Base-by-base conservation (phyloP, 176 grass and related monocot species). In the Thinopyrum elongatum region DNA sequence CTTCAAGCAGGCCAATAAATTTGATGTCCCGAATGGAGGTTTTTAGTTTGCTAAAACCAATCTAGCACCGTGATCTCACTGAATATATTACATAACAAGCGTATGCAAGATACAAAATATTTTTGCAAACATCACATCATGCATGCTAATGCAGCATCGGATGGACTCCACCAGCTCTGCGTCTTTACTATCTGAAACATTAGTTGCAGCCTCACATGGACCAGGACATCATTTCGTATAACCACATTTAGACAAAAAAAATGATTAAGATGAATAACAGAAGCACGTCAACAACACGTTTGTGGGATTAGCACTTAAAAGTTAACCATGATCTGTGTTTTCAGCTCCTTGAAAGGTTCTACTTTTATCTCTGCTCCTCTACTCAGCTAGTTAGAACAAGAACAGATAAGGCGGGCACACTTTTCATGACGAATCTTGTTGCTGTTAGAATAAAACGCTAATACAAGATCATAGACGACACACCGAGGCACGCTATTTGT, bases 321-420 rank as follows among this genome's bases (percentile, higher is more conserved):
- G n/a, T 29, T 49, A 3, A 29, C 27, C 61, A 29, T 19, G 8
- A 19, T 6, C 27, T 36, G 17, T 6, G 2, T 55, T 51, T 53
- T 38, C 77, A 93, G 91, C 29, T 67, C 29, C 65, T 35, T 68
- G 29, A 35, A 69, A 69, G 17, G 8, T 69, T 69, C 31, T 15
- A 65, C 26, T 27, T 64, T 1, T 27, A 65, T 65, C 27, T 65
- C 26, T 29, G 26, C 12, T 65, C 28, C 19, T 26, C 41, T 44
- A 10, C 41, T 21, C 47, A 76, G 46, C 15, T 22, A 53, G 28
- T 13, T 31, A 11, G 27, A 76, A 76, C 8, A 38, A 9, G 46
- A 76, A 76, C 17, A 76, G 28, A 9, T 10, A 10, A 31, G 42
- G 13, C 23, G 28, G 17, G 14, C 16, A 7, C 71, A 27, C 23